A percentile compares a stretch with the other conserved stretches of the same genome.
These are phyloP conservation scores for Elongisporangium undulatum DNA, from an alignment of 352 stramenopile genomes.

Conservation along the genomic window DNA sequence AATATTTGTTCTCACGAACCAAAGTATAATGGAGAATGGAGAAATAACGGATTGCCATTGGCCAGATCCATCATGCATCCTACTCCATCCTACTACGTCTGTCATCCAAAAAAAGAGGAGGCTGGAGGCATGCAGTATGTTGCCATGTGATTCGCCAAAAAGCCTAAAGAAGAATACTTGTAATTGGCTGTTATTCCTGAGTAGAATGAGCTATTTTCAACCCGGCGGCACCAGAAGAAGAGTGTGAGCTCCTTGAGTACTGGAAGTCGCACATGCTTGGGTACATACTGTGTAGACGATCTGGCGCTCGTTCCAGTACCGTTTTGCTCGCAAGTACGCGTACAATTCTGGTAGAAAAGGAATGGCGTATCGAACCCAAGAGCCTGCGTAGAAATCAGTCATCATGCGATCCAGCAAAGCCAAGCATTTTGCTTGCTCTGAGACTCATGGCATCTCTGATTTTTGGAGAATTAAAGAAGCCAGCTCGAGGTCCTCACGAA, in stretches of 20 bases:
- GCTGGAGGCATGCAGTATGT: neutral
- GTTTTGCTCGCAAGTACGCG: neutral
- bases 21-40: neutral
- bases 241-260: no score
- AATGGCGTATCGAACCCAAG: neutral
- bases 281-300: neutral
- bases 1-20: neutral
- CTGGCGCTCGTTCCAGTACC: neutral
- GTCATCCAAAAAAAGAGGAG: neutral
- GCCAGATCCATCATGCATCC: neutral
- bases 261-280: no score
- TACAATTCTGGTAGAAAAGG: neutral
- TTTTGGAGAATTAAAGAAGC: neutral
- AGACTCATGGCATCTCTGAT: neutral
- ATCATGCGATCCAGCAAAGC: neutral
- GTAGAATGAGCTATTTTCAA: neutral
- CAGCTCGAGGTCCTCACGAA: neutral
- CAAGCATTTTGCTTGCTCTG: neutral
- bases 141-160: neutral
- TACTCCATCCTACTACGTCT: neutral
- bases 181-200: neutral
- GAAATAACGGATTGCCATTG: neutral
- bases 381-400: neutral
- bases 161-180: neutral
- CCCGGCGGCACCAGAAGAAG: neutral